These are phyloP conservation scores for button mushroom (Agaricus bisporus) DNA, from an alignment of 768 basidiomycete genomes.

Conservation along the genomic window DNA sequence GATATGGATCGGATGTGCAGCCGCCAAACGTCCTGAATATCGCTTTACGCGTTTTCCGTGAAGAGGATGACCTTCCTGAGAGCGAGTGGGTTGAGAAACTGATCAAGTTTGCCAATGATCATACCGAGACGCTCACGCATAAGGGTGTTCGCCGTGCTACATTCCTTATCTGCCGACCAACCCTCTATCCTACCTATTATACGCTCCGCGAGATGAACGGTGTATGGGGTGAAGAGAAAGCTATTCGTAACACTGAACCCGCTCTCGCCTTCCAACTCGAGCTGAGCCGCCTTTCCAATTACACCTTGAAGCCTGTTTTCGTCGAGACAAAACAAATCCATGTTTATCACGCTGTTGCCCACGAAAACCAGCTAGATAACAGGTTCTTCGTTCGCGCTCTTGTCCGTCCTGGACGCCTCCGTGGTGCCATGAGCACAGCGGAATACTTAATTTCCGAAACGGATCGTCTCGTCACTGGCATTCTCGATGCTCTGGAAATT, in stretches of 20 bases:
- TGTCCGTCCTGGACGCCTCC: conserved; percentile 90
- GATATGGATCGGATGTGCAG: conserved; percentile 66
- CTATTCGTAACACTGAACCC: conserved; percentile 97
- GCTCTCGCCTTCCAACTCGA: conserved; percentile 98
- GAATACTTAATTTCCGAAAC: conserved; percentile 99
- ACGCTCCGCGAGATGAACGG: conserved; percentile 75
- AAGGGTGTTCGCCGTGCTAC: conserved; percentile 92
- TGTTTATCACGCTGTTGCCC: conserved; percentile 92
- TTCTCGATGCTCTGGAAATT: conserved; percentile 93
- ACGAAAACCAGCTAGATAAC: conserved; percentile 95
- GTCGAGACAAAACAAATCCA: conserved; percentile 97
- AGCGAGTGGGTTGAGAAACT: conserved; percentile 74
- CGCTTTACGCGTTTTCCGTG: conserved; percentile 82
- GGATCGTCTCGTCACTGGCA: conserved; percentile 89
- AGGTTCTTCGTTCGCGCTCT: conserved; percentile 98
- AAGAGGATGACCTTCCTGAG: conserved; percentile 72
- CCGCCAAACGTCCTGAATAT: conserved; percentile 93
- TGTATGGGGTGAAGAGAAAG: conserved; percentile 88
- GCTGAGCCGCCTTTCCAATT: conserved; percentile 92
- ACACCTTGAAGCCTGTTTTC: conserved; percentile 93
- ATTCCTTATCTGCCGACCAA: conserved; percentile 84
- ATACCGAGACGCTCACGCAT: conserved; percentile 49
- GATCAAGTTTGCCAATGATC: conserved; percentile 63
- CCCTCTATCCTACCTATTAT: conserved; percentile 92
- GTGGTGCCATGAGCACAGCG: conserved; percentile 89